Base-by-base conservation (phyloP, 345 rosid genomes). In the Kandelia obovata region DNA sequence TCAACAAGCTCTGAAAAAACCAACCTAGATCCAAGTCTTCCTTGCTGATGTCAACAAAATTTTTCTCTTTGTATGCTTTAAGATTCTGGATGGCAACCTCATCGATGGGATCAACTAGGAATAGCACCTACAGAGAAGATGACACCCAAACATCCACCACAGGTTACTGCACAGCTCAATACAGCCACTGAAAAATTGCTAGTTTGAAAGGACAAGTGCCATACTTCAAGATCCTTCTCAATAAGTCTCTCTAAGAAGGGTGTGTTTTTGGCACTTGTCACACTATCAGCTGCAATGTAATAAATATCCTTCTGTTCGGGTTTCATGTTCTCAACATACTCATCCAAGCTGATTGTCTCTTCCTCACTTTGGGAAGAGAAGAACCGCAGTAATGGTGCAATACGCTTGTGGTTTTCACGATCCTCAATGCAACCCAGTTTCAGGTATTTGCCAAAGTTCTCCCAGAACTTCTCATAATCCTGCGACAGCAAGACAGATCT, bases 391-490 rank as follows among this genome's bases (percentile, higher is more conserved):
- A 95, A 77, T 35, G 99, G 99, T 47, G 94, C 99, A 78, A 95
- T 61, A n/a, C 96, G 87, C 88, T 95, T 95, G 78, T 95, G 98
- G 77, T 95, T 95, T 66, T 95, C 99, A 23, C 96, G 96, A 73
- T 95, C 99, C 70, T 95, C 99, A 43, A 95, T 78, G 83, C 99
- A 95, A 7, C 99, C 99, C 67, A 95, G 52, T 82, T 95, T 95
- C 80, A 95, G 51, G 67, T 83, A 73, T 80, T 92, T 95, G 65
- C 99, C 96, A 74, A 71, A 95, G 78, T 88, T 90, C 6, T 95
- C 98, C 99, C 98, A 95, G 74, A 92, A 95, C 68, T 79, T 88
- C 78, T 90, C 96, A 81, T 95, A 95, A 76, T 95, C 99, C 99
- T 95, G 71, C 71, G 82, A 72, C 61, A 58, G 35, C 16, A 56